Conservation (phyloP, 2,329 filamentous ascomycete genomes). For the Beauveria caledonica region DNA sequence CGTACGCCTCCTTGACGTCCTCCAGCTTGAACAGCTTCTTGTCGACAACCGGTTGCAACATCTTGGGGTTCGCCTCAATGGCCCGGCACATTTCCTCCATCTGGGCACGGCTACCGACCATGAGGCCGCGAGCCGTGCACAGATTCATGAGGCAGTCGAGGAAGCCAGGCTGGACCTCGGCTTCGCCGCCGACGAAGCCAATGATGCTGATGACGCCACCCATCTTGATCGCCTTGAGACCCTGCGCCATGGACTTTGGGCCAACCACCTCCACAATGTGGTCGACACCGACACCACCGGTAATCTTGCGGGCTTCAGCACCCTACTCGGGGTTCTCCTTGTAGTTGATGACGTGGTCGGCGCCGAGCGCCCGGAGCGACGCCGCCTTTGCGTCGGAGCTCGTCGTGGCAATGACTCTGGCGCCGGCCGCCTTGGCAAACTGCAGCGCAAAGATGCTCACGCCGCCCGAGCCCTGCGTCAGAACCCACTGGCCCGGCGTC, state of each 20-base stretch:
- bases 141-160: conserved; percentile 23
- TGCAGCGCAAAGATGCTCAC: conserved; percentile 58
- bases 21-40: conserved; percentile 30
- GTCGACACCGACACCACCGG: conserved; percentile 37
- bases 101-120: conserved; percentile 37
- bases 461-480: conserved; percentile 64
- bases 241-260: conserved; percentile 34
- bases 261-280: conserved; percentile 41
- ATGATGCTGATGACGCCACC: conserved; percentile 37
- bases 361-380: conserved; percentile 36
- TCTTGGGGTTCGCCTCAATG: conserved; percentile 37
- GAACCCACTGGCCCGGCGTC: conserved; percentile 47
- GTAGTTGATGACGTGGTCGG: conserved; percentile 44
- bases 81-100: conserved; percentile 44
- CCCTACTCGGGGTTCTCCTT: conserved; percentile 37
- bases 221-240: conserved; percentile 35
- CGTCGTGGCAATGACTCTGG: conserved; percentile 41
- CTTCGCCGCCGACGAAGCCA: conserved; percentile 25
- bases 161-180: conserved; percentile 20
- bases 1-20: conserved; percentile 26
- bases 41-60: conserved; percentile 35
- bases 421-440: conserved; percentile 42
- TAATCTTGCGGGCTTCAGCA: conserved; percentile 33
- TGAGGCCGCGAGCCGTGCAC: conserved; percentile 37
- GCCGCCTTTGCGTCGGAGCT: conserved; percentile 34